Conservation (phyloP, 257 asterid genomes). For the Solanum bulbocastanum region DNA sequence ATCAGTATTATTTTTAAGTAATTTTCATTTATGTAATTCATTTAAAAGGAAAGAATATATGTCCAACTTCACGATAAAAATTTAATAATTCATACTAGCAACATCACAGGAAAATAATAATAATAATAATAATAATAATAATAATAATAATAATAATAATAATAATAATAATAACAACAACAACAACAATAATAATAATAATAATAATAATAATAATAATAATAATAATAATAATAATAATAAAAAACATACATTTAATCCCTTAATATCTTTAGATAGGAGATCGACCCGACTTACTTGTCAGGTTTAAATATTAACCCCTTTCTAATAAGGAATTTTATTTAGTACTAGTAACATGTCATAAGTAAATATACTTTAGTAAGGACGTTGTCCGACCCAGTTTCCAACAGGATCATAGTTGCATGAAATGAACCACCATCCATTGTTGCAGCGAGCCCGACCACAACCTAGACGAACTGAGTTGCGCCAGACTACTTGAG, state of each 20-base stretch:
- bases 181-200: too few relatives aligned
- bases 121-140: not conserved
- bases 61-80: too few relatives aligned
- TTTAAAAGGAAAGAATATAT: too few relatives aligned
- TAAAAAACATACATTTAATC: not conserved
- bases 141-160: too few relatives aligned
- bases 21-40: too few relatives aligned
- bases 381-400: slow-evolving; percentile 23
- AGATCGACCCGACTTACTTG: not conserved
- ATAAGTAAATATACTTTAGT: not conserved
- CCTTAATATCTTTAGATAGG: not conserved
- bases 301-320: too few relatives aligned
- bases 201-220: too few relatives aligned
- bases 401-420: slow-evolving; percentile 44
- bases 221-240: not conserved
- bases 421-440: slow-evolving; percentile 28
- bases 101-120: not conserved
- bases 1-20: too few relatives aligned
- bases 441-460: slow-evolving; percentile 20
- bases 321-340: not conserved
- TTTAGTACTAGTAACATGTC: not conserved
- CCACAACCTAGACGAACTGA: slow-evolving; percentile 29
- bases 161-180: too few relatives aligned
- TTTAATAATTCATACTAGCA: not conserved
- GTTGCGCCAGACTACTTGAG: slow-evolving; percentile 44